Evolutionary conservation across 805 yeast species (phyloP), one percentile per base, ranked within the genome.

Genomic region (Metschnikowia orientalis): DNA sequence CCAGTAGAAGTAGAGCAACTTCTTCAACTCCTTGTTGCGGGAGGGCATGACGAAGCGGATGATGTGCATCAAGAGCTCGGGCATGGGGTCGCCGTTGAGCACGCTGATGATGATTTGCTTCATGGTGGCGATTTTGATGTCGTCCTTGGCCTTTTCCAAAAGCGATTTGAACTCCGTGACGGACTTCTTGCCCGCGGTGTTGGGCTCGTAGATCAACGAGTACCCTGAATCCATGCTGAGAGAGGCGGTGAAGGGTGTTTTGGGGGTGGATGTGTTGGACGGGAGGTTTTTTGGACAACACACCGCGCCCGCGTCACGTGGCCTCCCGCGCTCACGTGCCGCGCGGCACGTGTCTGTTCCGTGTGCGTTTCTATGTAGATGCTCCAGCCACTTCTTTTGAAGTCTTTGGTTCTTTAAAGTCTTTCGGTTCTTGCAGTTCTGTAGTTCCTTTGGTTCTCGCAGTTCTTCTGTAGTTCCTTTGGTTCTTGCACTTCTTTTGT

Each of bases 1-100:
- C 97, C 97, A 92, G 68, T 92, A 92, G 52, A 87, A 85, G 54
- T 90, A 92, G 44, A 94, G 69, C 55, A 92, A 71, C 61, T 89
- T 92, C 71, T 92, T 92, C 61, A 94, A 76, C 51, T 80, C 84
- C 63, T 92, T 94, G 63, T 81, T 78, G 53, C 73, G 84, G 11
- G 95, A 85, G 10, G 99, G 98, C 97, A 92, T 88, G 38, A 94
- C 90, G 53, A 86, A 94, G 54, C 98, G 80, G 53, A 92, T 90
- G 48, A 92, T 85, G 57, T 89, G 95, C 98, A 92, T 92, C 61
- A 92, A 74, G 46, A 92, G 68, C 38, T 84, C 92, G 11, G 96
- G 94, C 79, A 90, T 70, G 38, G 94, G 79, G 51, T 90, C 95
- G 20, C 97, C 95, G 55, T 86, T 90, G 44, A 92, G 73, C 78